Percentiles rank a stretch among this genome's conserved stretches.
Evolutionary conservation across 495 filamentous ascomycete genomes (phyloP).

Genomic region (Hypoxylon lienhwacheense): DNA sequence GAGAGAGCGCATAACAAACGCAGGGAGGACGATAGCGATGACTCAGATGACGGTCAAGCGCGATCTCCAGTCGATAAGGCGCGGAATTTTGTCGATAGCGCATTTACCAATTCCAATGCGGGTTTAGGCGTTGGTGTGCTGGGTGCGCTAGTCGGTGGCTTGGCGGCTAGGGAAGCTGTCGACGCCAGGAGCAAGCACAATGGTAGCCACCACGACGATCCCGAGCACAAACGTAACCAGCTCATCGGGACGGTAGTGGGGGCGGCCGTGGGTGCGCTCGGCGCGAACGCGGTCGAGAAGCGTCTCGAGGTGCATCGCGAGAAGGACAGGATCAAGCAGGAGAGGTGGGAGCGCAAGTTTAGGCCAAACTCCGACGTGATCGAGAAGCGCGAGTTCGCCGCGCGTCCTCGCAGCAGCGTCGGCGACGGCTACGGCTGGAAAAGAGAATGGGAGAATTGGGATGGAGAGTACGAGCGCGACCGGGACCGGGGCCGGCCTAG

Average conservation of each 20-base stretch:
- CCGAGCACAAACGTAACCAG: constrained; percentile 34
- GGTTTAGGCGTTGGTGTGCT: constrained; percentile 49
- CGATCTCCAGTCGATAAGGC: constrained; percentile 37
- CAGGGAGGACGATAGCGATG: constrained; percentile 20
- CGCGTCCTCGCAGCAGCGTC: constrained; percentile 19
- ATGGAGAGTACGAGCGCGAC: constrained; percentile 3
- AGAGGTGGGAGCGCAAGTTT: constrained; percentile 40
- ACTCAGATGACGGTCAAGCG: constrained; percentile 22
- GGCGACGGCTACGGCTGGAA: constrained; percentile 18
- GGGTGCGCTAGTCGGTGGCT: constrained; percentile 49
- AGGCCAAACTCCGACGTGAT: constrained; percentile 22
- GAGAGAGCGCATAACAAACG: constrained; percentile 11
- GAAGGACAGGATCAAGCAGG: constrained; percentile 31
- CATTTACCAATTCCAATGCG: constrained; percentile 44
- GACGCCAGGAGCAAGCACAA: constrained; percentile 31
- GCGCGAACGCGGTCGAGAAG: constrained; percentile 52
- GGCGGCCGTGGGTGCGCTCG: constrained; percentile 50
- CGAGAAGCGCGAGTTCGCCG: constrained; percentile 30
- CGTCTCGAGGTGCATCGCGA: constrained; percentile 39
- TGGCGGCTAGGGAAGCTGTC: constrained; percentile 46
- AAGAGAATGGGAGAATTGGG: constrained; percentile 19
- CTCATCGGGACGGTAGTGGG: constrained; percentile 49
- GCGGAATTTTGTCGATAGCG: constrained; percentile 34
- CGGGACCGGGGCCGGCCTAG: constrained; percentile 3
- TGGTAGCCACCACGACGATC: constrained; percentile 10